Conservation (phyloP, 2,329 filamentous ascomycete genomes). For the Aspergillus sp. region DNA sequence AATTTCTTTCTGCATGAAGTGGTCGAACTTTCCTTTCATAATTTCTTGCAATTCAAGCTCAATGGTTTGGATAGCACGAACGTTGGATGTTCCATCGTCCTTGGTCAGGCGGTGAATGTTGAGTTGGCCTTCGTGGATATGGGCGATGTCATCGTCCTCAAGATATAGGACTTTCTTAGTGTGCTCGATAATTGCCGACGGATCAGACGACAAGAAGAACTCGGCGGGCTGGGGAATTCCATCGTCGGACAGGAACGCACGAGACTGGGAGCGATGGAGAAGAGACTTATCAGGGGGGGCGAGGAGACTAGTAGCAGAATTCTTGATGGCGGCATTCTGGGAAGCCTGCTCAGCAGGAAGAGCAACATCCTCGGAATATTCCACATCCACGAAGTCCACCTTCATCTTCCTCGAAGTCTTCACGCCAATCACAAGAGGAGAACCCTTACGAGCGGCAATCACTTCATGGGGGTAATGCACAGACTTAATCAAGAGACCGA, state of each 20-base stretch:
- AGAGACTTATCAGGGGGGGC: conserved; percentile 96
- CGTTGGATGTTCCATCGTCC: conserved; percentile 93
- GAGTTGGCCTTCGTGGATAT: conserved; percentile 97
- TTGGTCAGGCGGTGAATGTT: conserved; percentile 99
- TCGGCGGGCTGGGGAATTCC: conserved; percentile 97
- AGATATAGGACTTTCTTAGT: conserved; percentile 99
- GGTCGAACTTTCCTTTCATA: conserved; percentile 99
- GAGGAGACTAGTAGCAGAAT: conserved; percentile 71
- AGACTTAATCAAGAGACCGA: conserved; percentile 95
- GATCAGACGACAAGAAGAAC: conserved; percentile 98
- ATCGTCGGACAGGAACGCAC: conserved; percentile 98
- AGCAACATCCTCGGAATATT: conserved; percentile 85
- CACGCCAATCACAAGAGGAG: conserved; percentile 94
- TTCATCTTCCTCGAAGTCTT: conserved; percentile 99
- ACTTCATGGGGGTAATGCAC: conserved; percentile 98
- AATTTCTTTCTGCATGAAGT: conserved; percentile 99
- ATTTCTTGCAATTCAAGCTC: conserved; percentile 99
- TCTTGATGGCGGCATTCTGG: conserved; percentile 96
- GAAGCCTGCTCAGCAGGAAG: conserved; percentile 92
- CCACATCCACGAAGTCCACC: conserved; percentile 99
- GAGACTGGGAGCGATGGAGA: conserved; percentile 95
- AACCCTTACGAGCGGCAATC: conserved; percentile 97
- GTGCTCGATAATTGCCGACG: conserved; percentile 97
- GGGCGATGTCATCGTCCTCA: conserved; percentile 98
- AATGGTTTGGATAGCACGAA: conserved; percentile 96